Evolutionary conservation across 2,329 filamentous ascomycete genomes (phyloP).

Genomic region (Aspergillus sp.): DNA sequence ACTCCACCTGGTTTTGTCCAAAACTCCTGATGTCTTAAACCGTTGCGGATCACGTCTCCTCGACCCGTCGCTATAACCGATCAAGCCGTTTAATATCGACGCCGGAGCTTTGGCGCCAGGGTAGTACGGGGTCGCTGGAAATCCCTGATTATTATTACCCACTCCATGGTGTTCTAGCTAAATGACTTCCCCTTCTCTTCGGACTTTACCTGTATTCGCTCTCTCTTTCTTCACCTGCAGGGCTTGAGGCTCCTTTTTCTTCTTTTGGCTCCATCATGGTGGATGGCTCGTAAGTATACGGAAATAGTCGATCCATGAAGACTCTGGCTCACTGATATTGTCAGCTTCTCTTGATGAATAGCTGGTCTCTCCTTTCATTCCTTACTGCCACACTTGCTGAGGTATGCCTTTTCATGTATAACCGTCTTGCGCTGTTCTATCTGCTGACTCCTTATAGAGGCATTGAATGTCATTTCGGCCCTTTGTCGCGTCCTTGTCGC

Average conservation of each 20-base stretch:
- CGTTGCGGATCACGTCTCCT: too few species aligned
- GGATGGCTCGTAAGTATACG: too few species aligned
- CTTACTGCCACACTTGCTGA: neutral
- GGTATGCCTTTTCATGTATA: slow-evolving; percentile 3
- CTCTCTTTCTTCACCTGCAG: slow-evolving; percentile 12
- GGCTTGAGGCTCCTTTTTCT: slow-evolving; percentile 22
- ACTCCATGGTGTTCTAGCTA: slow-evolving; percentile 6
- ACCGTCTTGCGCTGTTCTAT: slow-evolving; percentile 1
- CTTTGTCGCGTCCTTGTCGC: slow-evolving; percentile 10
- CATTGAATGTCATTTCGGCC: slow-evolving; percentile 24
- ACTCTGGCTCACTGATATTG: too few species aligned
- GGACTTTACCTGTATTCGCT: slow-evolving; percentile 6
- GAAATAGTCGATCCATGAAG: too few species aligned
- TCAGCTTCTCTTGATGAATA: slow-evolving; percentile 7
- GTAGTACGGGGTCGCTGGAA: slow-evolving; percentile 11
- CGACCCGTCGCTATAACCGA: too few species aligned
- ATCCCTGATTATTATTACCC: slow-evolving; percentile 14
- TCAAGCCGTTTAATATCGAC: slow-evolving; percentile 11
- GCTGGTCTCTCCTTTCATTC: neutral
- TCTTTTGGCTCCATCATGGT: slow-evolving; percentile 4
- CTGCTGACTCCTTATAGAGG: slow-evolving; percentile 11
- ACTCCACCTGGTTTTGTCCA: neutral
- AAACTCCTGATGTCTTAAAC: too few species aligned
- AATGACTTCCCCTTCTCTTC: slow-evolving; percentile 9
- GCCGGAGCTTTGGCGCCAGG: slow-evolving; percentile 10